Conservation (phyloP, 2,329 filamentous ascomycete genomes). For the Metarhizium guizhouense region DNA sequence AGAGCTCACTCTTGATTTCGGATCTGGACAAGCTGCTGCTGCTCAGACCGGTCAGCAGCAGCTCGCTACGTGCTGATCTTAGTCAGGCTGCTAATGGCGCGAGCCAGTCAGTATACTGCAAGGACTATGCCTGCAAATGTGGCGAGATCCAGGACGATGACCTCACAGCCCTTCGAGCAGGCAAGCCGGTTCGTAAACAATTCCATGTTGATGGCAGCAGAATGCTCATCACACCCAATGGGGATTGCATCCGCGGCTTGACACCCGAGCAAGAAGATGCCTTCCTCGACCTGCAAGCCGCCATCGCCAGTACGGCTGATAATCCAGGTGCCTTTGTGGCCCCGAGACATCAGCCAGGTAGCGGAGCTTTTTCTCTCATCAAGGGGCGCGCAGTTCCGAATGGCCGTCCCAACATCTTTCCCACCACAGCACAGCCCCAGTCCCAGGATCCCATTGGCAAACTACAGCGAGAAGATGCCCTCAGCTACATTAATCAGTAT, state of each 20-base stretch:
- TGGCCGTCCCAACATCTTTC: conserved; percentile 54
- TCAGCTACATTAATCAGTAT: conserved; percentile 62
- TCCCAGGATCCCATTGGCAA: conserved; percentile 52
- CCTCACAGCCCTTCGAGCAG: conserved; percentile 43
- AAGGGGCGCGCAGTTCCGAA: conserved; percentile 58
- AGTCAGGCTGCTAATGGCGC: conserved; percentile 9
- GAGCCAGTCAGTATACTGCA: conserved; percentile 23
- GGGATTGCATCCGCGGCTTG: conserved; percentile 67
- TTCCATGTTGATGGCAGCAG: conserved; percentile 50
- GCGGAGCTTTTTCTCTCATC: conserved; percentile 51
- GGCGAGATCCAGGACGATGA: conserved; percentile 39
- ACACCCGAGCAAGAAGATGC: conserved; percentile 59
- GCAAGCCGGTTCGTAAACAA: conserved; percentile 51
- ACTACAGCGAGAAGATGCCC: conserved; percentile 57
- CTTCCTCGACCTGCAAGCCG: conserved; percentile 60
- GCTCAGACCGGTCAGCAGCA: conserved; percentile 25
- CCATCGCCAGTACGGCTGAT: conserved; percentile 39
- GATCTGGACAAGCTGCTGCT: conserved; percentile 26
- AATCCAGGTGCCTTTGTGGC: conserved; percentile 49
- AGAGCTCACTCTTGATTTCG: conserved; percentile 21
- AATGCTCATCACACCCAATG: conserved; percentile 66
- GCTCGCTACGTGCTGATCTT: conserved; percentile 19
- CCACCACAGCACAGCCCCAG: conserved; percentile 35
- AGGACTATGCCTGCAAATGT: conserved; percentile 28
- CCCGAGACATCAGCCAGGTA: conserved; percentile 42